Base-by-base conservation (phyloP, 2,329 filamentous ascomycete species). In the Ilyonectria sp. region DNA sequence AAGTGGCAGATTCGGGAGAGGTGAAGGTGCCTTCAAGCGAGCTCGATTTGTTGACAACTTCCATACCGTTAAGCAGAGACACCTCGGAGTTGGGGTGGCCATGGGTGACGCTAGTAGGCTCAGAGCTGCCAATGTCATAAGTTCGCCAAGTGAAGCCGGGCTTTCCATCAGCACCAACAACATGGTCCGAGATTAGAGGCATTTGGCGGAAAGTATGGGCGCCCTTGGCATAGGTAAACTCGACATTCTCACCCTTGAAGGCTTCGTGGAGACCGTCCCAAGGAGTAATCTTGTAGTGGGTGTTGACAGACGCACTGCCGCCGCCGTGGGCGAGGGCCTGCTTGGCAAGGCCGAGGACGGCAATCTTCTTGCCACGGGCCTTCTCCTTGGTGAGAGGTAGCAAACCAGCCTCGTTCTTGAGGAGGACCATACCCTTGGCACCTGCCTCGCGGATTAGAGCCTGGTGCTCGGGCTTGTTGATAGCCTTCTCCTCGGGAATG, bases 321-420 rank as follows among this genome's bases (percentile, higher is more conserved):
- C 79, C 78, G 5, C 79, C 79, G 11, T 75, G 73, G 19, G 77
- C 74, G 1, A 78, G 59, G 3, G 74, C 71, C 9, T 71, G 67
- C 60, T 77, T 78, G 54, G 77, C 71, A 37, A 77, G 73, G 0
- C 78, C 77, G 47, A 80, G 67, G 3, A 79, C 43, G 3, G 74
- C 73, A 21, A 76, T 71, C 49, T 63, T 74, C 53, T 76, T 76
- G 6, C 72, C 75, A 19, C 64, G 59, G 7, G 72, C 29, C 57
- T 72, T 69, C 19, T 71, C 70, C 23, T 65, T 71, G 2, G 86
- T 82, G 71, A 91, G 86, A 2, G 90, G 89, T 11, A 91, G 79
- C 13, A 90, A 76, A 4, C 78, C 79, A 2, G 84, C 83, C 63
- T 90, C 85, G 69, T 91, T 91, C 78, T 91, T 91, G 61, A 92